Evolutionary conservation across 768 basidiomycete species (phyloP).

Genomic region (Mycena kentingensis): DNA sequence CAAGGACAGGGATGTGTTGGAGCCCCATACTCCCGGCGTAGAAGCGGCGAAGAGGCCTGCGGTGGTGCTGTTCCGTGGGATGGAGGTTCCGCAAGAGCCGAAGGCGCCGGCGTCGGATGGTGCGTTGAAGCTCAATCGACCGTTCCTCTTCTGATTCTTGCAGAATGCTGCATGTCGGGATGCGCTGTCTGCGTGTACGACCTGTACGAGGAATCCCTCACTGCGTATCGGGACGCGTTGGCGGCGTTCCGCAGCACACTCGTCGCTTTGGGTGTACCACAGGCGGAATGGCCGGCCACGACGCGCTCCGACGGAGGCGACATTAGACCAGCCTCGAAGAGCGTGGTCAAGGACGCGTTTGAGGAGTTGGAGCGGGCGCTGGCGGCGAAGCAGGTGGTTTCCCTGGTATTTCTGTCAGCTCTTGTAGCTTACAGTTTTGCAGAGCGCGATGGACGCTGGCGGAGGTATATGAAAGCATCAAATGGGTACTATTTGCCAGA

Average conservation of each 20-base stretch:
- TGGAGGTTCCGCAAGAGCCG: conserved; percentile 67
- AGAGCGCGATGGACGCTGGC: conserved; percentile 14
- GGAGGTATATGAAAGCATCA: conserved; percentile 40
- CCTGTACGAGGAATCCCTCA: conserved; percentile 74
- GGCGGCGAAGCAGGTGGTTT: conserved; percentile 42
- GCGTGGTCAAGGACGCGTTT: conserved; percentile 61
- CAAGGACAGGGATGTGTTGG: conserved; percentile 32
- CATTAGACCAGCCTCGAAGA: conserved; percentile 20
- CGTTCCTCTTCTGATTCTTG: not conserved
- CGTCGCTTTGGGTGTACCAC: conserved; percentile 48
- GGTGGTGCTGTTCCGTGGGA: conserved; percentile 45
- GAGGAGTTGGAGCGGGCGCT: conserved; percentile 68
- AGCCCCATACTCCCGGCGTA: conserved; percentile 11
- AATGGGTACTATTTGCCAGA: conserved; percentile 43
- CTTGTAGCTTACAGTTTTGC: not conserved
- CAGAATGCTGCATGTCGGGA: conserved; percentile 94
- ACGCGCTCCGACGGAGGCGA: conserved; percentile 26
- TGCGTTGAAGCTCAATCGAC: conserved; percentile 34
- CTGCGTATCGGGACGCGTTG: conserved; percentile 60
- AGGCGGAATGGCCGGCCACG: conserved; percentile 63
- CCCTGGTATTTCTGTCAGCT: not conserved
- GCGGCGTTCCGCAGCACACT: no score
- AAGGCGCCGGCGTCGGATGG: no score
- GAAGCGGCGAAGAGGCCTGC: conserved; percentile 4
- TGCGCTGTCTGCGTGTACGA: conserved; percentile 91